Percentiles rank a stretch among this genome's conserved stretches.
These are phyloP conservation scores for Cordyceps cicadae DNA, from an alignment of 2,329 filamentous ascomycete species.

Conservation along the genomic window DNA sequence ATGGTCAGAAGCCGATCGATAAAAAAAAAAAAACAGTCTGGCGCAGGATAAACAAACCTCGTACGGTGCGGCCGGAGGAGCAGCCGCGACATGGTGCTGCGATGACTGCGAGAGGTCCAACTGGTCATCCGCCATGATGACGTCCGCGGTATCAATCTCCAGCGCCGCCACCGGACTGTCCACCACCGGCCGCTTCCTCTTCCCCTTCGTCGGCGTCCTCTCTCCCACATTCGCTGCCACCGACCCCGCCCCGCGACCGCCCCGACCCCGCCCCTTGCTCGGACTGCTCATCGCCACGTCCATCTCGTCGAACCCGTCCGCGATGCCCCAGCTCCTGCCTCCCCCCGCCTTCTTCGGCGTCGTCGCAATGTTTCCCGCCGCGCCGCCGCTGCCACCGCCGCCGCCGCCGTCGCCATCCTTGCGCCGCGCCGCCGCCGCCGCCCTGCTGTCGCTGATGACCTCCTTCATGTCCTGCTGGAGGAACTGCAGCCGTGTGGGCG, in stretches of 20 bases:
- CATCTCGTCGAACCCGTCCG: constrained; percentile 71
- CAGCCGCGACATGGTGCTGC: constrained; percentile 17
- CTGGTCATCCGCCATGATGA: constrained; percentile 27
- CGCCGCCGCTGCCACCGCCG: constrained; percentile 9
- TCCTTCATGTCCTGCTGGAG: constrained; percentile 63
- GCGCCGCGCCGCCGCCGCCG: constrained; percentile 28
- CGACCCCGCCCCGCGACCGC: constrained; percentile 31
- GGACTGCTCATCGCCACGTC: constrained; percentile 49
- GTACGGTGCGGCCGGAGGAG: constrained; percentile 28
- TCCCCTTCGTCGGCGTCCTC: constrained; percentile 57
- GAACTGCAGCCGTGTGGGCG: constrained; percentile 60
- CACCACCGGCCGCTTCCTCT: constrained; percentile 58
- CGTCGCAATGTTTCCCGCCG: constrained; percentile 28
- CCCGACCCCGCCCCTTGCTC: constrained; percentile 38
- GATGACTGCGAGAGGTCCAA: constrained; percentile 12
- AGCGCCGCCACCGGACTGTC: constrained; percentile 60
- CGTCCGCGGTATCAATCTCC: constrained; percentile 41
- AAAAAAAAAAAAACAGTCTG: background rate
- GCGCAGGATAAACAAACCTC: constrained; percentile 30
- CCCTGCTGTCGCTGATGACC: constrained; percentile 34
- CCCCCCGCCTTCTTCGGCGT: constrained; percentile 51
- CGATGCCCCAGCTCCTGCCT: constrained; percentile 45
- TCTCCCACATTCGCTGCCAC: constrained; percentile 39
- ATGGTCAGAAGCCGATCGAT: constrained; percentile 17
- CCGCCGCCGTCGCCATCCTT: constrained; percentile 28